Evolutionary conservation across 768 basidiomycete species (phyloP).

Genomic region (Suillus lakei): DNA sequence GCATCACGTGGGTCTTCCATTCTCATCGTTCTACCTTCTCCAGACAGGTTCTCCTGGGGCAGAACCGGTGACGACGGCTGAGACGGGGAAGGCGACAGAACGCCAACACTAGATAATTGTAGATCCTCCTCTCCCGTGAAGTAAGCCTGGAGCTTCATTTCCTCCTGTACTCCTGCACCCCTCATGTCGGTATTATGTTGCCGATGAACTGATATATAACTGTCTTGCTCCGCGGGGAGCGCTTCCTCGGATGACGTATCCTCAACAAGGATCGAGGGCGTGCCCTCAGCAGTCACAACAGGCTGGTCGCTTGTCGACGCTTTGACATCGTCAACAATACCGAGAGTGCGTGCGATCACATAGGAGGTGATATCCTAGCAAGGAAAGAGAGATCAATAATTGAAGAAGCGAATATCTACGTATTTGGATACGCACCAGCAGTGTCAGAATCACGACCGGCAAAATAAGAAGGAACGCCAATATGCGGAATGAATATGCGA

Average conservation of each 20-base stretch:
- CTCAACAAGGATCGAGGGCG: constrained; percentile 11
- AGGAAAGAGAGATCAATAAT: constrained; percentile 15
- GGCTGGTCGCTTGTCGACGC: constrained; percentile 68
- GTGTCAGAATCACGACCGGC: constrained; percentile 62
- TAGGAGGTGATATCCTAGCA: constrained; percentile 79
- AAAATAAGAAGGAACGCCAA: constrained; percentile 56
- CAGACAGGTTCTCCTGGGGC: constrained; percentile 39
- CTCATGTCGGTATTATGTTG: constrained; percentile 5
- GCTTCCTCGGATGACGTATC: constrained; percentile 19
- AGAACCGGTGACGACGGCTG: constrained; percentile 67
- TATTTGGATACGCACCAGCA: constrained; percentile 56
- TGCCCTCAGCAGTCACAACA: constrained; percentile 24
- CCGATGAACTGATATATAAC: constrained; percentile 5
- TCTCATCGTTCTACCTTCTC: constrained; percentile 21
- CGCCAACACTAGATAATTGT: constrained; percentile 69
- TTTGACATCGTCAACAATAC: constrained; percentile 74
- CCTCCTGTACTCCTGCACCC: neutral
- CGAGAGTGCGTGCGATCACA: constrained; percentile 81
- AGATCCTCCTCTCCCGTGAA: constrained; percentile 56
- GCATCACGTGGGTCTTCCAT: constrained; percentile 12
- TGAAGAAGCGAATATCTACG: neutral
- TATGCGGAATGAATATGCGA: constrained; percentile 66
- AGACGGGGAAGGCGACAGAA: constrained; percentile 75
- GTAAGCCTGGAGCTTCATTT: constrained; percentile 44
- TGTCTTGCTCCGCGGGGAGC: constrained; percentile 18